Evolutionary conservation across 352 stramenopile species (phyloP).

Genomic region (Globisporangium sylvaticum): DNA sequence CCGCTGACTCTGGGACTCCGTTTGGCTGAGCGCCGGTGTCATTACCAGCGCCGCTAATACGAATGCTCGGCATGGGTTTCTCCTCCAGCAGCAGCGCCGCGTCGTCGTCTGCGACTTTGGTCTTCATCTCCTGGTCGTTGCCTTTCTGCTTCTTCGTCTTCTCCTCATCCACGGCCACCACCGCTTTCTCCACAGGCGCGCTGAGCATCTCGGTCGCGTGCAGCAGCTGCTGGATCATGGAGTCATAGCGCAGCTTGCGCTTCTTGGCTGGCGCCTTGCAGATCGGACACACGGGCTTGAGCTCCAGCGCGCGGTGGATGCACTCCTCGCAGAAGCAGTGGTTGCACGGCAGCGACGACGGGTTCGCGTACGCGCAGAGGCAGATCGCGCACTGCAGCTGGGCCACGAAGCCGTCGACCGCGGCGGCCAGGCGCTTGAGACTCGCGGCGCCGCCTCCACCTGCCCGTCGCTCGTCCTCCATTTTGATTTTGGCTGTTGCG

Average conservation of each 20-base stretch:
- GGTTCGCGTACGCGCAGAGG: conserved; percentile 63
- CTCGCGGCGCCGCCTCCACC: conserved; percentile 4
- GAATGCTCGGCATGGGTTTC: conserved; percentile 7
- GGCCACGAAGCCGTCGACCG: conserved; percentile 61
- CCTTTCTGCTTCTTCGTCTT: not conserved
- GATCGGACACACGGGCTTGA: conserved; percentile 77
- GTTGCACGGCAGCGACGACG: conserved; percentile 79
- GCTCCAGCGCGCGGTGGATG: conserved; percentile 78
- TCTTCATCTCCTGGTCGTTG: not conserved
- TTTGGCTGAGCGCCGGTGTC: not conserved
- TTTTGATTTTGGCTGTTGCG: conserved; percentile 9
- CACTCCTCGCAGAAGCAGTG: conserved; percentile 88
- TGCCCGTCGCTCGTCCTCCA: conserved; percentile 14
- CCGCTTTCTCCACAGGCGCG: conserved; percentile 14
- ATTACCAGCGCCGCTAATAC: not conserved
- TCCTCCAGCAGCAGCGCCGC: conserved; percentile 4
- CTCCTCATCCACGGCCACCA: not conserved
- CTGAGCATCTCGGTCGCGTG: conserved; percentile 50
- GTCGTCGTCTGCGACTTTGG: not conserved
- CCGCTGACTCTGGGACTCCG: not conserved
- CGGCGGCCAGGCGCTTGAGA: conserved; percentile 48
- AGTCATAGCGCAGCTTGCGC: conserved; percentile 66
- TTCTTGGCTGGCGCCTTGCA: conserved; percentile 83
- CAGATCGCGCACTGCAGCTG: conserved; percentile 86
- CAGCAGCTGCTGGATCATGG: conserved; percentile 71